Conservation (phyloP, 2,329 filamentous ascomycete species). For the Purpureocillium takamizusanense region DNA sequence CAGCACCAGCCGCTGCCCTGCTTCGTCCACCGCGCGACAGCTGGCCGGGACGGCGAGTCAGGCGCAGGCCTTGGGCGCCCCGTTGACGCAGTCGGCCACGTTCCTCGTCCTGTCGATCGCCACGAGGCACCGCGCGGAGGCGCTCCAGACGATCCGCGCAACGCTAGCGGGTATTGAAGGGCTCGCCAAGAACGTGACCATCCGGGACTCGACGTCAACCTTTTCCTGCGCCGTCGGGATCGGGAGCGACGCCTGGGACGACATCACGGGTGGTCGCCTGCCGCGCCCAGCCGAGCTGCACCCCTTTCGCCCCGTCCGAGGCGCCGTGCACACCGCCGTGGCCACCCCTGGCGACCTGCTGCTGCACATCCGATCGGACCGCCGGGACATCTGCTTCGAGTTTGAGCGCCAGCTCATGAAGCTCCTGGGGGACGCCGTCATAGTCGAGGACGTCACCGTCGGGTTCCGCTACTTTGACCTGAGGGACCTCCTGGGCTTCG, state of each 20-base stretch:
- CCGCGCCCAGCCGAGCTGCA: conserved; percentile 42
- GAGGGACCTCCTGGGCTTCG: conserved; percentile 49
- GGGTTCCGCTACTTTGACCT: conserved; percentile 53
- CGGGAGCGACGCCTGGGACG: conserved; percentile 42
- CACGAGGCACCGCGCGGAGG: conserved; percentile 18
- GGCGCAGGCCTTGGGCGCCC: conserved; percentile 36
- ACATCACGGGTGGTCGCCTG: conserved; percentile 26
- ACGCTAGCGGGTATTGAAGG: conserved; percentile 32
- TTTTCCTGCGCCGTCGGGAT: conserved; percentile 47
- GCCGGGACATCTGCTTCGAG: conserved; percentile 48
- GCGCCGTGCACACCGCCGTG: conserved; percentile 38
- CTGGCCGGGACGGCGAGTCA: no score
- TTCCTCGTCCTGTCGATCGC: conserved; percentile 41
- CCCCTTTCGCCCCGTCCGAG: conserved; percentile 37
- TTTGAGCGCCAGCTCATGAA: conserved; percentile 47
- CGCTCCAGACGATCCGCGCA: conserved; percentile 32
- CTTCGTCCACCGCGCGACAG: neutral
- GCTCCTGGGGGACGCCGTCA: conserved; percentile 34
- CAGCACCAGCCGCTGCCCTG: neutral
- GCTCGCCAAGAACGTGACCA: conserved; percentile 42
- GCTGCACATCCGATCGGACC: conserved; percentile 49
- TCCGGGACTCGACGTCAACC: conserved; percentile 33
- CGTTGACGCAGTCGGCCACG: conserved; percentile 41
- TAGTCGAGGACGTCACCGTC: conserved; percentile 40
- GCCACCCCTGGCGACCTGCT: conserved; percentile 48